Conservation (phyloP, 208 protist genomes). For the Leishmania martiniquensis region DNA sequence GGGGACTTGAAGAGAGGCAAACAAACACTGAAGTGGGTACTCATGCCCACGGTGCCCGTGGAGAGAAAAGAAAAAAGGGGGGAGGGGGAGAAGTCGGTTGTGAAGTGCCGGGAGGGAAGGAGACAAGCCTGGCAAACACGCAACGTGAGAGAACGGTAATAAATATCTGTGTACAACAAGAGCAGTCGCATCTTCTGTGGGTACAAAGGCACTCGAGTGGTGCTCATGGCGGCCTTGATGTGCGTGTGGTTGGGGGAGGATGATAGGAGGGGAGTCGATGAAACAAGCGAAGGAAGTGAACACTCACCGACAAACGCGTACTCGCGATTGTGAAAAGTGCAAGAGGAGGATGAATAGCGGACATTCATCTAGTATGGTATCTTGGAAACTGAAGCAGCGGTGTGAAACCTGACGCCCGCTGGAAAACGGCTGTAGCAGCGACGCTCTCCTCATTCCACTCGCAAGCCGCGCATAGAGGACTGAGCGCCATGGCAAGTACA, state of each 20-base stretch:
- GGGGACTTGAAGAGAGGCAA: background rate
- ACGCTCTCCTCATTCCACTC: background rate
- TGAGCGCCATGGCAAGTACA: background rate
- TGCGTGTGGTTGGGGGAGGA: too few relatives aligned
- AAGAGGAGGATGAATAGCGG: background rate
- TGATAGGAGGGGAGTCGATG: background rate
- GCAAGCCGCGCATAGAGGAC: background rate
- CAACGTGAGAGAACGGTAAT: background rate
- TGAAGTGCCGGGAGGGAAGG: too few relatives aligned
- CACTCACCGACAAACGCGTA: background rate
- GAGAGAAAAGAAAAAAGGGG: background rate
- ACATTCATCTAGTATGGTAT: too few relatives aligned
- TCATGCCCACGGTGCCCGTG: background rate
- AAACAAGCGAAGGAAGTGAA: background rate
- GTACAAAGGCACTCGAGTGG: background rate
- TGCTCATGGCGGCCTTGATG: too few relatives aligned
- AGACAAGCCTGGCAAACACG: background rate
- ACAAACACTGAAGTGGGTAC: background rate
- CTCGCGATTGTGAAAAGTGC: background rate
- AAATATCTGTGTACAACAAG: background rate
- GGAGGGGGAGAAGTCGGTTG: background rate
- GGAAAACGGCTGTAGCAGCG: background rate
- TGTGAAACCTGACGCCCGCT: background rate
- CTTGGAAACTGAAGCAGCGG: background rate
- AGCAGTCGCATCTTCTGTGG: background rate